phyloP scores from a whole-genome alignment of 2,329 filamentous ascomycete species.

The Cordyceps farinosa region DNA sequence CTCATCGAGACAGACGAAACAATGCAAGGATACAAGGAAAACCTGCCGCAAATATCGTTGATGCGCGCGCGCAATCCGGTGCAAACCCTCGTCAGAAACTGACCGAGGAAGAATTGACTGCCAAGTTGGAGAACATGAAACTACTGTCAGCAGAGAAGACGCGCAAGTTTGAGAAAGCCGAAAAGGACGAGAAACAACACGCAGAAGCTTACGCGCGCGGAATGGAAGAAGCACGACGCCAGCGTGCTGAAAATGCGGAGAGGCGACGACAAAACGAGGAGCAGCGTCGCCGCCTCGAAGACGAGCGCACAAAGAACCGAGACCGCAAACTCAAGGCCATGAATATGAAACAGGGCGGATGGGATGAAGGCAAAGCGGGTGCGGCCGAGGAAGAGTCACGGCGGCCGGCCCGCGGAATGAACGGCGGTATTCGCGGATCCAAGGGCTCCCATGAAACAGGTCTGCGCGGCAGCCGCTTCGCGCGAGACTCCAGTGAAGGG shows the following conservation, averaged over 20 bases:
- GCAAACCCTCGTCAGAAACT: slow-evolving; percentile 59
- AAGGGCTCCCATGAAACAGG: slow-evolving; percentile 34
- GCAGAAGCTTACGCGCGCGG: slow-evolving; percentile 52
- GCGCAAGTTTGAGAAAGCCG: slow-evolving; percentile 56
- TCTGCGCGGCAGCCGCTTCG: slow-evolving; percentile 42
- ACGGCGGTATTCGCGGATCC: slow-evolving; percentile 34
- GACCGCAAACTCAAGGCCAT: slow-evolving; percentile 60
- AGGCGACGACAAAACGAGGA: slow-evolving; percentile 50
- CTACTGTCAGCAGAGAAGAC: slow-evolving; percentile 55
- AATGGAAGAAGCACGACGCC: slow-evolving; percentile 52
- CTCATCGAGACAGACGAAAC: slow-evolving; percentile 13
- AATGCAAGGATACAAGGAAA: not conserved
- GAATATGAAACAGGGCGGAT: slow-evolving; percentile 50
- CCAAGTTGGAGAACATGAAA: slow-evolving; percentile 60
- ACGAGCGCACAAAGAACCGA: slow-evolving; percentile 58
- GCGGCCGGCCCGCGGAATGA: slow-evolving; percentile 41
- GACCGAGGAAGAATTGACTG: slow-evolving; percentile 55
- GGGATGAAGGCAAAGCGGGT: slow-evolving; percentile 57
- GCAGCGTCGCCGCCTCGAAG: slow-evolving; percentile 49
- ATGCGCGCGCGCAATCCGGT: slow-evolving; percentile 49
- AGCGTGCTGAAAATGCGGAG: slow-evolving; percentile 51
- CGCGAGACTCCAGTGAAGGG: slow-evolving; percentile 33
- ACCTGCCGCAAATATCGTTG: slow-evolving; percentile 31
- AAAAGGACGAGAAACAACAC: slow-evolving; percentile 54
- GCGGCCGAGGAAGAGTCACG: slow-evolving; percentile 39